Evolutionary conservation across 208 protist species (phyloP), one percentile per base, ranked within the genome.

Genomic region (Acanthamoeba sp.): DNA sequence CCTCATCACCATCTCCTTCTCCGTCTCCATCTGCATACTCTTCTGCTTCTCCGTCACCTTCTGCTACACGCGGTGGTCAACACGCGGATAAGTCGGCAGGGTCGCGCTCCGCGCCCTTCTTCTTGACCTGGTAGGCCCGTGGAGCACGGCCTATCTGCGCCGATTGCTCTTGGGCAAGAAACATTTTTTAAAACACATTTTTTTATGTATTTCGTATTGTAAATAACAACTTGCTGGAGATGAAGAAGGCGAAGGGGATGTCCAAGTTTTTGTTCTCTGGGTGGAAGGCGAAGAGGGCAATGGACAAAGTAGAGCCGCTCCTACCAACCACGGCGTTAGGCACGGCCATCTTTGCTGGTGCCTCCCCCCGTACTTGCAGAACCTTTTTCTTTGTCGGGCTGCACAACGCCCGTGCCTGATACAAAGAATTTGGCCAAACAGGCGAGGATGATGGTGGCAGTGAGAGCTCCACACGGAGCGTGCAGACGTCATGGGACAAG

Each of bases 211-310:
- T 59, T 24, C 52, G 12, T 20, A 12, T 27, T n/a, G n/a, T 20
- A 38, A 80, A 45, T 9, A 69, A 36, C 22, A 29, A 62, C n/a
- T 24, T 1, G n/a, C 10, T 24, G 2, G n/a, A 12, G 34, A 80
- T 80, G 71, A 80, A 80, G 71, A 80, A 80, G 71, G 36, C 48
- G 36, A 80, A 80, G 71, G 14, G 38, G 9, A 24, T 24, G 16
- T 48, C 71, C 34, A 80, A 50, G 71, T 80, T 80, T 36, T 6
- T 69, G 59, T 69, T 69, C 16, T 69, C 59, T 5, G 22, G n/a
- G 5, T 69, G 59, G 59, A 69, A 36, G 59, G 59, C 59, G n/a
- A 69, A 69, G 29, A 29, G 18, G 10, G 59, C 32, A 20, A 45
- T 38, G 34, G 38, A 48, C 36, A 42, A 29, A 1, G 71, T 80